Evolutionary conservation across 2,329 filamentous ascomycete species (phyloP), one percentile per base, ranked within the genome.

Genomic region (Basipetospora sp.): DNA sequence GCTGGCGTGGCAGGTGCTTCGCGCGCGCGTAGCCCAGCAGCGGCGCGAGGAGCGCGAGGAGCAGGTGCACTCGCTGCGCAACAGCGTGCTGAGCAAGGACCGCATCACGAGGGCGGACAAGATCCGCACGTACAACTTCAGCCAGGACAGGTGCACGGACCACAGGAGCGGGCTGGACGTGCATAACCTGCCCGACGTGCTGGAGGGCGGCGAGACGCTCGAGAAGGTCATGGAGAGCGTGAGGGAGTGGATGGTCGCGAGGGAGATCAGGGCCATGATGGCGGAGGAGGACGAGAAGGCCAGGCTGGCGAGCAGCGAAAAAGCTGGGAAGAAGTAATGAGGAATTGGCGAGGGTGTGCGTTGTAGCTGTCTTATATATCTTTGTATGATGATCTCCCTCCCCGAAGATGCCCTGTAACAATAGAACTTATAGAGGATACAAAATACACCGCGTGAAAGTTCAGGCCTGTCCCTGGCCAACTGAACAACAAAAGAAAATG

Each of bases 31-130:
- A 15, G 90, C 87, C 2, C 80, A 90, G 57, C 68, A 72, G 49
- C 70, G 80, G 41, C 71, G 86, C 33, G 87, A 94, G 54, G 77
- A 79, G 45, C 73, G 85, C 22, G 88, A 98, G 56, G 83, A 85
- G 48, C 77, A 88, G 54, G 71, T 87, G 19, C 67, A 77, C 14
- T 69, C 66, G 16, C 55, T 96, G 57, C 68, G 87, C 39, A 73
- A 86, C 53, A 84, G 78, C 45, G 84, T 86, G 3, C 71, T 93
- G 44, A 77, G 82, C 26, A 73, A 77, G 47, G 77, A 86, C 40
- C 80, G 80, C 50, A 87, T 90, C 62, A 90, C 87, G 5, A 71
- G 90, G 30, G 84, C 84, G 33, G 86, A 96, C 62, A 98, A 98
- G 64, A 80, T 98, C 41, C 69, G 87, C 43, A 94, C 87, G 0